A percentile compares a stretch with the other conserved stretches of the same genome.
These are phyloP conservation scores for Amanita rimosa DNA, from an alignment of 768 basidiomycete genomes.

Conservation along the genomic window DNA sequence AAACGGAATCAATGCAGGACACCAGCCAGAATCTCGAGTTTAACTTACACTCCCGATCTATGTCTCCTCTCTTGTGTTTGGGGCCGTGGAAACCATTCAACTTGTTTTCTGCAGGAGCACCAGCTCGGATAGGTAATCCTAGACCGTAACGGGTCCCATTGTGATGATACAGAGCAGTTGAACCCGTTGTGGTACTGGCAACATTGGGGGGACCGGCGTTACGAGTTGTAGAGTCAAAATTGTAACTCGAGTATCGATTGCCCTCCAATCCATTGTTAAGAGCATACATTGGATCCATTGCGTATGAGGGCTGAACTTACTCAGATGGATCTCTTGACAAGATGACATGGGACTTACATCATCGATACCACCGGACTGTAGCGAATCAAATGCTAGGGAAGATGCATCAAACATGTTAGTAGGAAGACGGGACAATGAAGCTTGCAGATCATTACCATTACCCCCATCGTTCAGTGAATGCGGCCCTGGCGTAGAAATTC, in stretches of 20 bases:
- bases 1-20: slow-evolving; percentile 4
- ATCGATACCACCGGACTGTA: slow-evolving; percentile 36
- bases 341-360: slow-evolving; percentile 32
- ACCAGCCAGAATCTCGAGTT: background rate
- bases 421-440: slow-evolving; percentile 61
- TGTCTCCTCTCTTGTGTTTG: slow-evolving; percentile 90
- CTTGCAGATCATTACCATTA: slow-evolving; percentile 55
- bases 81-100: slow-evolving; percentile 88
- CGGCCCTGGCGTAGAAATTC: slow-evolving; percentile 38
- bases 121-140: slow-evolving; percentile 39
- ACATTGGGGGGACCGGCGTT: slow-evolving; percentile 14
- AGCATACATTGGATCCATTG: slow-evolving; percentile 43
- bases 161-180: slow-evolving; percentile 70
- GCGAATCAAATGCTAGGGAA: slow-evolving; percentile 42
- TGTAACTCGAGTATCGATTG: slow-evolving; percentile 45
- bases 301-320: slow-evolving; percentile 32
- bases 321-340: slow-evolving; percentile 9
- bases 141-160: slow-evolving; percentile 70
- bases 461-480: slow-evolving; percentile 40
- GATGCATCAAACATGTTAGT: slow-evolving; percentile 46
- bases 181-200: slow-evolving; percentile 37
- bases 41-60: slow-evolving; percentile 71
- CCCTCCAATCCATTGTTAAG: slow-evolving; percentile 39
- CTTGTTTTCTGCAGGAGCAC: slow-evolving; percentile 52
- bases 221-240: slow-evolving; percentile 38